Base-by-base conservation (phyloP, 2,329 filamentous ascomycete species). In the Nigrospora osmanthi region DNA sequence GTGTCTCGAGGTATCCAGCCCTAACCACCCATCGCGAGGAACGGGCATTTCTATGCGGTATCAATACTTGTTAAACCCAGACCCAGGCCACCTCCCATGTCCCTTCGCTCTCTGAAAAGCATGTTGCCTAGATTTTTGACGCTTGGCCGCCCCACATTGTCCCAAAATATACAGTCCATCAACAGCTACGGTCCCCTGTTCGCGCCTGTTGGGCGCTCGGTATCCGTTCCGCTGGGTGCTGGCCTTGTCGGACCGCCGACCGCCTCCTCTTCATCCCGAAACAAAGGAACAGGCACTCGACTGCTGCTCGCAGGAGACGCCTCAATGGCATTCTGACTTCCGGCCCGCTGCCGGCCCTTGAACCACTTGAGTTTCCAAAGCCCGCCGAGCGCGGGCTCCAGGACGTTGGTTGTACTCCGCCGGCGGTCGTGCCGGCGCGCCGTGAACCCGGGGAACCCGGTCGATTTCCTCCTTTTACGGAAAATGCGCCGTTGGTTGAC, bases 401-500 rank as follows among this genome's bases (percentile, higher is more conserved):
- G 76, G 1, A 75, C 59, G 17, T 59, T 61, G 35, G 59, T 58
- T 43, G 61, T 64, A 43, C 63, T 66, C 47, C 63, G 66, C 38
- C 65, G 58, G 15, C 65, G 58, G 32, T 66, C 62, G 32, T 51
- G 50, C 40, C 67, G 67, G 35, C 78, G 67, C 6, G 79, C 77
- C 6, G 71, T 76, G 45, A 83, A 79, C 0, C 79, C 77, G 0
- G 77, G 78, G 49, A 83, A 83, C 0, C 79, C 79, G 0, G 76
- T 81, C 14, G 78, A 81, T 53, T 73, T 78, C 52, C 79, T 66
- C 37, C 79, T 63, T 30, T 72, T 64, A 13, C 73, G 68, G 49
- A 56, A 65, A 13, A 47, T 54, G 44, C 50, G 61, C 44, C 54
- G 56, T 49, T 56, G 56, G 15, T 46, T 52, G 14, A 56, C 52